These are phyloP conservation scores for Jamesozyma lodderae DNA, from an alignment of 805 yeast species.

Conservation along the genomic window DNA sequence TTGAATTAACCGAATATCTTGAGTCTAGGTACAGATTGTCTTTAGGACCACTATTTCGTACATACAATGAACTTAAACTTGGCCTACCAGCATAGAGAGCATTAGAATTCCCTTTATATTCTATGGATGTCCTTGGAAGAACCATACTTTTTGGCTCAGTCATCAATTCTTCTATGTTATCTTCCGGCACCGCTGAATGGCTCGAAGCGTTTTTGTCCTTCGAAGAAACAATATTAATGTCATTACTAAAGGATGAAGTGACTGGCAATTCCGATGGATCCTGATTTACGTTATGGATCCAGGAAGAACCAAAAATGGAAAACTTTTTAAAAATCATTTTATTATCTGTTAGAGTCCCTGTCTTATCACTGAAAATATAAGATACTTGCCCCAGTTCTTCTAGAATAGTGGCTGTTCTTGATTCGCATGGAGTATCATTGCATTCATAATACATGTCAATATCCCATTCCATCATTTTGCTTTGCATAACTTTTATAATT, in stretches of 20 bases:
- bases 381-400: constrained; percentile 97
- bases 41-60: constrained; percentile 1
- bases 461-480: constrained; percentile 75
- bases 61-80: constrained; percentile 40
- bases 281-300: constrained; percentile 69
- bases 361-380: constrained; percentile 89
- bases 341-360: constrained; percentile 95
- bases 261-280: too few species aligned
- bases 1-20: neutral
- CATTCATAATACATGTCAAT: constrained; percentile 87
- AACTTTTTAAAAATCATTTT: constrained; percentile 86
- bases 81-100: constrained; percentile 45
- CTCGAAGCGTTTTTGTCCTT: constrained; percentile 13
- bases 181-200: too few species aligned
- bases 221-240: constrained; percentile 20
- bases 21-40: too few species aligned
- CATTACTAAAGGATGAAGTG: constrained; percentile 3
- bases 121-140: constrained; percentile 29
- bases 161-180: neutral
- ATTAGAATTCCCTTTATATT: constrained; percentile 35
- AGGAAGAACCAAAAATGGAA: constrained; percentile 78
- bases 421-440: constrained; percentile 85
- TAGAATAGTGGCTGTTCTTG: constrained; percentile 87
- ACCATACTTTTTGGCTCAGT: neutral
- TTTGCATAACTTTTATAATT: constrained; percentile 82